A percentile compares a stretch with the other conserved stretches of the same genome.
Evolutionary conservation across 345 rosid species (phyloP).

Genomic region (Arabidopsis suecica): DNA sequence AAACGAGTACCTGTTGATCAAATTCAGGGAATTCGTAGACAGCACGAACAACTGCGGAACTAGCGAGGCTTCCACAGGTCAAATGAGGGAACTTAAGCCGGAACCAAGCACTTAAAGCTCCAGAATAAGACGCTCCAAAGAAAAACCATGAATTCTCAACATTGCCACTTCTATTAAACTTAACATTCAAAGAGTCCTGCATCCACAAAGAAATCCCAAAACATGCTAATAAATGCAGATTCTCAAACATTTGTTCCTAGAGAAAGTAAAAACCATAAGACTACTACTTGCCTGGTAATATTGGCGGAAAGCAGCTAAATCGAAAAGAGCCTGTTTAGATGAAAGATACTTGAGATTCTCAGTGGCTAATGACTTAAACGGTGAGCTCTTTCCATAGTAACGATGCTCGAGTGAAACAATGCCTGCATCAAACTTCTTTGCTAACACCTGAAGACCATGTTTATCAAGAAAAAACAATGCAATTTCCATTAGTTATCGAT

Average conservation of each 20-base stretch:
- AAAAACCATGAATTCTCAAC: conserved; percentile 87
- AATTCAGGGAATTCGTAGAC: conserved; percentile 74
- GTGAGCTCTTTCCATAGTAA: conserved; percentile 90
- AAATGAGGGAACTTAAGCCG: conserved; percentile 94
- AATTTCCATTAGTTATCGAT: too few species aligned
- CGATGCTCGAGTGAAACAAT: conserved; percentile 96
- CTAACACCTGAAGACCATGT: conserved; percentile 64
- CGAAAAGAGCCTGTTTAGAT: conserved; percentile 85
- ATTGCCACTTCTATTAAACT: conserved; percentile 55
- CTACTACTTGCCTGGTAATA: conserved; percentile 68
- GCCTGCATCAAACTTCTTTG: conserved; percentile 97
- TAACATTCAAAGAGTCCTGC: conserved; percentile 69
- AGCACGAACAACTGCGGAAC: conserved; percentile 96
- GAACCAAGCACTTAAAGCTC: conserved; percentile 98
- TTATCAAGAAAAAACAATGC: not conserved
- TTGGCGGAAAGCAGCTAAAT: conserved; percentile 86
- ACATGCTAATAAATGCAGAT: not conserved
- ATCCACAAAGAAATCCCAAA: conserved; percentile 18
- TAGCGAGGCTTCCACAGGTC: conserved; percentile 96
- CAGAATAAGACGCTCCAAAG: conserved; percentile 84
- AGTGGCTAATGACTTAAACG: conserved; percentile 67
- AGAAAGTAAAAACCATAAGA: conserved; percentile 3
- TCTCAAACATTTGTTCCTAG: not conserved
- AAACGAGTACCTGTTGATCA: conserved; percentile 73
- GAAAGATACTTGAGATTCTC: conserved; percentile 87